Percentiles rank a stretch among this genome's conserved stretches.
Conservation (phyloP, 176 grass and related monocot species). For the Bonia amplexicaulis region DNA sequence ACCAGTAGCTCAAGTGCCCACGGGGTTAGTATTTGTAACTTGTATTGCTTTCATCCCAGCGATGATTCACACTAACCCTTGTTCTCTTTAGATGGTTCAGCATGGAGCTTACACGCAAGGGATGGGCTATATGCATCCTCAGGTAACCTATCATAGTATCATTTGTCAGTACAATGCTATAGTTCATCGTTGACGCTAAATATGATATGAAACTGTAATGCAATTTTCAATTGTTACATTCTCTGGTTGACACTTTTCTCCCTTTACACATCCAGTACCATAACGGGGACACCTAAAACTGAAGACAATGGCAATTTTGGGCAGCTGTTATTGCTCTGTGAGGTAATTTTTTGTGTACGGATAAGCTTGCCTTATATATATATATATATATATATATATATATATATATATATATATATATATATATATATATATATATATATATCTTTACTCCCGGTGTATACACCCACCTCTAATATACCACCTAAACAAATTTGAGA, state of each 20-base stretch:
- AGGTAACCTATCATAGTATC: conserved; percentile 43
- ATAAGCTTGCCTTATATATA: not conserved
- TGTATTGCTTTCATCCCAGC: conserved; percentile 4
- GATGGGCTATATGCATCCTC: conserved; percentile 95
- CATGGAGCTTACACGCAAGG: conserved; percentile 76
- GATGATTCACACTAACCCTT: conserved; percentile 29
- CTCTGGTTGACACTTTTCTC: not conserved
- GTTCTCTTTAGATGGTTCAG: conserved; percentile 59
- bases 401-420: too few relatives aligned
- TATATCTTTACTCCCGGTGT: too few relatives aligned
- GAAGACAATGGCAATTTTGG: conserved; percentile 28
- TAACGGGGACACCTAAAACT: conserved; percentile 64
- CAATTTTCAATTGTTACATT: not conserved
- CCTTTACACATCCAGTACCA: conserved; percentile 46
- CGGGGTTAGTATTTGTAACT: conserved; percentile 43
- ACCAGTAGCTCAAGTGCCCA: conserved; percentile 61
- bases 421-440: too few relatives aligned
- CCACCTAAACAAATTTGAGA: too few relatives aligned
- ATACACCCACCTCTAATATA: too few relatives aligned
- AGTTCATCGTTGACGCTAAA: conserved; percentile 13
- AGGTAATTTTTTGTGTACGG: conserved; percentile 10
- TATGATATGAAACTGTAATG: not conserved
- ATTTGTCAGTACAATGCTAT: conserved; percentile 11
- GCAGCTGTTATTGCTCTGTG: conserved; percentile 14
- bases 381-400: too few relatives aligned